phyloP scores from a whole-genome alignment of 2,329 filamentous ascomycete species.

The Trichophyton rubrum region DNA sequence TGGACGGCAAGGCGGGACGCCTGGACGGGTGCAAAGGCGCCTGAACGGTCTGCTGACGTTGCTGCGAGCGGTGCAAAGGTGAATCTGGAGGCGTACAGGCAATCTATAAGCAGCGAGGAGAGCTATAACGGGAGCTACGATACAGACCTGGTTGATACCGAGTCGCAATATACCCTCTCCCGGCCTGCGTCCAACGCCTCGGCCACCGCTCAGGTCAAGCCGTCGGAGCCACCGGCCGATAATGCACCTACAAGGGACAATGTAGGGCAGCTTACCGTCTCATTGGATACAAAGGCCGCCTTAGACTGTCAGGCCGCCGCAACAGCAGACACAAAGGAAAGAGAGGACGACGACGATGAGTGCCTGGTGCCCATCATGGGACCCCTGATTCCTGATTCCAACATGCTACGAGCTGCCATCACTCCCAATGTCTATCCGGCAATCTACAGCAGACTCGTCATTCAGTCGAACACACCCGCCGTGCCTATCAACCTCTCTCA shows the following conservation, averaged over 20 bases:
- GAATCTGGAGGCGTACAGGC: not conserved
- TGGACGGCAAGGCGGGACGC: slow-evolving; percentile 66
- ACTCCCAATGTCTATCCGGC: slow-evolving; percentile 60
- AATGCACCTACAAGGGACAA: not conserved
- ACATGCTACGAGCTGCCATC: slow-evolving; percentile 67
- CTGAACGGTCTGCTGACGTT: not conserved
- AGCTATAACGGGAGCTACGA: slow-evolving; percentile 10
- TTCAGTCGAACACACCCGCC: slow-evolving; percentile 66
- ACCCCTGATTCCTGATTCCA: slow-evolving; percentile 58
- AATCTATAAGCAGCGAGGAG: slow-evolving; percentile 13
- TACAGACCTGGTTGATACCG: slow-evolving; percentile 7
- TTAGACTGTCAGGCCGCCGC: not conserved
- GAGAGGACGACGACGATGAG: slow-evolving; percentile 29
- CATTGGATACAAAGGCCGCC: not conserved
- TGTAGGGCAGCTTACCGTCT: not conserved
- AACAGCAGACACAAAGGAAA: too few relatives aligned
- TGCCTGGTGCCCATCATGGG: slow-evolving; percentile 56
- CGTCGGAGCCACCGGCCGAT: not conserved
- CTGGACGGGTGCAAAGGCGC: slow-evolving; percentile 61
- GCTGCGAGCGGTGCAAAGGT: not conserved
- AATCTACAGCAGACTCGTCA: slow-evolving; percentile 80
- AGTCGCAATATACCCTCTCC: slow-evolving; percentile 1
- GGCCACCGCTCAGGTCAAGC: not conserved
- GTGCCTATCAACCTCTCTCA: slow-evolving; percentile 80
- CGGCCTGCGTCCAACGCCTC: not conserved